Percentiles rank a stretch among this genome's conserved stretches.
Evolutionary conservation across 176 grass and related monocot genomes (phyloP).

Genomic region (Tillandsia leiboldiana): DNA sequence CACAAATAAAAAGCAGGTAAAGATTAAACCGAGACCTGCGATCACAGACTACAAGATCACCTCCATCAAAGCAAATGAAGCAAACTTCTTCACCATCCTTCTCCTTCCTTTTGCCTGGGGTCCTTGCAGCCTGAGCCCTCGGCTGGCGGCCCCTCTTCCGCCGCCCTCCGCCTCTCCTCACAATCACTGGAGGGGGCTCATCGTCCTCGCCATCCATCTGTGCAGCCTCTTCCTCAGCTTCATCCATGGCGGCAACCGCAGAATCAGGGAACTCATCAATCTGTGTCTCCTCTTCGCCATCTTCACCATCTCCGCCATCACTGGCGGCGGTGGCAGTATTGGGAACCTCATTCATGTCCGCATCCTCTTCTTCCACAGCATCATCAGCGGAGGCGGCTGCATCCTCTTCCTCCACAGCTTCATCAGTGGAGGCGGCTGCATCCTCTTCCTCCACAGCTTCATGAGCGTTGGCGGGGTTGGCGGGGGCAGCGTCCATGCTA

Average conservation of each 20-base stretch:
- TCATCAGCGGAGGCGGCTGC: too few relatives aligned
- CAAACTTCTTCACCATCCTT: constrained; percentile 91
- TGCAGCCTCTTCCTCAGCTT: constrained; percentile 27
- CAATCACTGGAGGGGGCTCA: constrained; percentile 28
- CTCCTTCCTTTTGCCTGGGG: constrained; percentile 45
- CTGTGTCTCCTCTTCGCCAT: not conserved
- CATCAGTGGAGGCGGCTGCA: too few relatives aligned
- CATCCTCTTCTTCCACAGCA: constrained; percentile 9
- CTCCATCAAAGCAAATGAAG: constrained; percentile 99
- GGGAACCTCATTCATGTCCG: constrained; percentile 12
- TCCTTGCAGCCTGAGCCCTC: constrained; percentile 35
- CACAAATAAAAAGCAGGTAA: constrained; percentile 14
- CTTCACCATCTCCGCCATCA: constrained; percentile 16
- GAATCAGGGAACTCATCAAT: not conserved
- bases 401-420: constrained; percentile 4
- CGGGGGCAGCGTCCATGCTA: constrained; percentile 1
- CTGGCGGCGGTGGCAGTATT: not conserved
- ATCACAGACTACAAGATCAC: constrained; percentile 96
- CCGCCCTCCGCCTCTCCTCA: constrained; percentile 43
- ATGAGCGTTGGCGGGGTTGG: not conserved
- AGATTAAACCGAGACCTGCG: constrained; percentile 52
- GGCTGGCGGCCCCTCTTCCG: constrained; percentile 65
- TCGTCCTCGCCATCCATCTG: constrained; percentile 29
- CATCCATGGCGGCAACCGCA: constrained; percentile 12
- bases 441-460: not conserved